Conservation (phyloP, 805 yeast genomes). For the Torulaspora gathmanii region DNA sequence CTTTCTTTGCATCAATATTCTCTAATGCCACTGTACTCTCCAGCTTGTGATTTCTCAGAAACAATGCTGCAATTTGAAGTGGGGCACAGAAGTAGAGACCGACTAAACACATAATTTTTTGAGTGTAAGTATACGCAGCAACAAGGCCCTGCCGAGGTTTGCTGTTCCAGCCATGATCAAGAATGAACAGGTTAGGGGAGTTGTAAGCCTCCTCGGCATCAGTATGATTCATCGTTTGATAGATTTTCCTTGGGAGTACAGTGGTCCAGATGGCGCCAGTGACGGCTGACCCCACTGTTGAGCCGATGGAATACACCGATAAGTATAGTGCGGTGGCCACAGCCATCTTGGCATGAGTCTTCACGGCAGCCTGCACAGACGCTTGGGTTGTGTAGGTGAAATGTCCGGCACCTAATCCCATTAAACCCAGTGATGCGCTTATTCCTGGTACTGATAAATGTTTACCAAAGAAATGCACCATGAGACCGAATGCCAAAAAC, state of each 20-base stretch:
- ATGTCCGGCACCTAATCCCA: constrained; percentile 73
- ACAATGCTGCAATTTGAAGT: constrained; percentile 42
- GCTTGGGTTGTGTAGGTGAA: constrained; percentile 65
- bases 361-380: constrained; percentile 52
- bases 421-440: constrained; percentile 58
- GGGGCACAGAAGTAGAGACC: constrained; percentile 53
- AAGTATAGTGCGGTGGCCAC: constrained; percentile 51
- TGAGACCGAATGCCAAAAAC: constrained; percentile 57
- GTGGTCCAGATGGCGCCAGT: constrained; percentile 74
- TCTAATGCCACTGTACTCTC: constrained; percentile 18
- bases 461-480: constrained; percentile 52
- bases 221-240: constrained; percentile 36
- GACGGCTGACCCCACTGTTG: constrained; percentile 57
- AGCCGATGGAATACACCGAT: constrained; percentile 58
- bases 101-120: constrained; percentile 47
- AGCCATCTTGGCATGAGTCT: constrained; percentile 59
- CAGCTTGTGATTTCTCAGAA: constrained; percentile 50
- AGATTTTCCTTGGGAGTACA: constrained; percentile 42
- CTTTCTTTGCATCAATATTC: neutral
- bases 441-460: constrained; percentile 48
- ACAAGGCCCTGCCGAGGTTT: constrained; percentile 50
- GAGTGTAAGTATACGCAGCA: constrained; percentile 49
- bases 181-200: constrained; percentile 46
- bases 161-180: constrained; percentile 50
- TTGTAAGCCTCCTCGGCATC: constrained; percentile 42